These are phyloP conservation scores for Lyophyllum shimeji DNA, from an alignment of 768 basidiomycete genomes.

Conservation along the genomic window DNA sequence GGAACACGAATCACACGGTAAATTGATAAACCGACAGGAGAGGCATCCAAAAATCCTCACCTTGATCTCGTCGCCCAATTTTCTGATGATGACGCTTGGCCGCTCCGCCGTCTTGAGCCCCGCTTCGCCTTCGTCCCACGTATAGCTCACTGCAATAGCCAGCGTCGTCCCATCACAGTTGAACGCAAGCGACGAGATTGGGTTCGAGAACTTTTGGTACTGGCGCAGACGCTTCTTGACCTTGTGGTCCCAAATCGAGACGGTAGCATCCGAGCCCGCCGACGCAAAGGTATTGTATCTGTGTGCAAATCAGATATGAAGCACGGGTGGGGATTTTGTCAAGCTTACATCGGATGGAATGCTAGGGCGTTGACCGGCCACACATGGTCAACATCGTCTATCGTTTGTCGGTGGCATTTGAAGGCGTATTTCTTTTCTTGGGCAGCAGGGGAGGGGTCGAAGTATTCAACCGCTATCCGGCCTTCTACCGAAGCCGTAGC, in stretches of 20 bases:
- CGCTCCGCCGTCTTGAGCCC: conserved; percentile 64
- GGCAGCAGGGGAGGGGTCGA: conserved; percentile 72
- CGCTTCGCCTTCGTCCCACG: conserved; percentile 85
- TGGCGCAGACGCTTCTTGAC: conserved; percentile 95
- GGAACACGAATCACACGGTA: not conserved
- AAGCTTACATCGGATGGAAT: conserved; percentile 80
- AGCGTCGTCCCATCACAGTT: conserved; percentile 80
- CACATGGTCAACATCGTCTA: conserved; percentile 91
- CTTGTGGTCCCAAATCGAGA: conserved; percentile 96
- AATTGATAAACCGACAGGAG: too few relatives aligned
- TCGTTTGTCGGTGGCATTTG: conserved; percentile 92
- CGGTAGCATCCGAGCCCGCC: conserved; percentile 90
- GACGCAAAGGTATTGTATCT: conserved; percentile 95
- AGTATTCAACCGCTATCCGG: conserved; percentile 96
- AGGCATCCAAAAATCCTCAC: conserved; percentile 28
- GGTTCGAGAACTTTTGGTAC: conserved; percentile 74
- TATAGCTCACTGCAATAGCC: conserved; percentile 85
- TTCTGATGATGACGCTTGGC: conserved; percentile 61
- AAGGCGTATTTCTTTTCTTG: conserved; percentile 94
- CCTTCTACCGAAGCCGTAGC: conserved; percentile 94
- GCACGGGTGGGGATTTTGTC: not conserved
- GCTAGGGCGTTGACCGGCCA: conserved; percentile 96
- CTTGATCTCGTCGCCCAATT: conserved; percentile 78
- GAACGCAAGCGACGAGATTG: conserved; percentile 81
- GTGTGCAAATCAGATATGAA: conserved; percentile 4